Base-by-base conservation (phyloP, 345 rosid species). In the Brassica incana region DNA sequence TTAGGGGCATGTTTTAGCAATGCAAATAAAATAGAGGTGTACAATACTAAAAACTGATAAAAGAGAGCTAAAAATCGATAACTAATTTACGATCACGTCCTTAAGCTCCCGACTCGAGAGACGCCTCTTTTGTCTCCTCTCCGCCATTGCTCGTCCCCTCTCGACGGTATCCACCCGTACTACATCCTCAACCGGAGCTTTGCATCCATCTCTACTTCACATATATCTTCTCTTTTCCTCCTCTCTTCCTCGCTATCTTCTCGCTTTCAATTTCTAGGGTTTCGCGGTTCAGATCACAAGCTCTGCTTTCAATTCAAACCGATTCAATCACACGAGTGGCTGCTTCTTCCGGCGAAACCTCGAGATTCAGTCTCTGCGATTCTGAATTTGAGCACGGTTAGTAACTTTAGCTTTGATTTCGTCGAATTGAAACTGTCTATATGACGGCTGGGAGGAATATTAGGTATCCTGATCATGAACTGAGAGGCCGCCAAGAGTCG, bases 401-500 rank as follows among this genome's bases (percentile, higher is more conserved):
- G 64, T 70, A 30, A 62, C 80, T 58, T 52, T 33, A 33, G 36
- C 36, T 33, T 33, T 33, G 36, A 33, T 33, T 33, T 33, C 36
- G 36, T 33, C 1, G 36, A 33, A 33, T 33, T 33, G 36, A 33
- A 33, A 33, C 7, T 33, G 36, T 33, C 45, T 8, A 7, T 40
- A 40, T 29, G 73, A 18, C 97, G 16, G 89, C 95, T 81, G 94
- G 97, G 86, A 89, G 91, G 80, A 89, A 86, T 85, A 88, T 90
- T 59, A 90, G 89, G 61, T 90, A 87, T 73, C 82, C 86, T 14
- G 96, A 87, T 81, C 85, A 82, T 30, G 97, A 91, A 79, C 69
- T 88, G 43, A 86, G 92, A 74, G 88, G 85, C 35, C 82, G 85
- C 33, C 83, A 87, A 3, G 92, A 95, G 16, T 81, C 90, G 52